Evolutionary conservation across 345 rosid genomes (phyloP), one percentile per base, ranked within the genome.

Genomic region (Microthlaspi erraticum): DNA sequence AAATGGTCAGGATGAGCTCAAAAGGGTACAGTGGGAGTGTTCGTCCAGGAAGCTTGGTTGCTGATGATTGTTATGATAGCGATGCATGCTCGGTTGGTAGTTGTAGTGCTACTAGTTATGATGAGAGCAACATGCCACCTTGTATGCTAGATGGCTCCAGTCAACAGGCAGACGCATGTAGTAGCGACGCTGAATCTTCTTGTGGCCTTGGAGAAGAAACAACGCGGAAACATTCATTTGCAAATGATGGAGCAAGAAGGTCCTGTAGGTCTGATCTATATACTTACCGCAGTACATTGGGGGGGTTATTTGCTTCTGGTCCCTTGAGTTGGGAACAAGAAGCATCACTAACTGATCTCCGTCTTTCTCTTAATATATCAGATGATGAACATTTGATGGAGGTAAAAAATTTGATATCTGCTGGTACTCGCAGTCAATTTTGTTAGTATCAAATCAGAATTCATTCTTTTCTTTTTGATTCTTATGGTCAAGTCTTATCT

Each of bases 291-390:
- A 72, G 73, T 68, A 88, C 87, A 2, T 66, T 89, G 70, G 85
- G 79, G 76, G 89, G 82, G 45, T 72, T 89, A 64, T 81, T 83
- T 73, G 92, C 93, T 38, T 91, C 88, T 23, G 96, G 97, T 56
- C 84, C 98, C 38, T 36, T 92, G 58, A 87, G 83, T 76, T 90
- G 96, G 98, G 98, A 92, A 69, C 87, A 90, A 78, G 96, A 92
- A 83, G 76, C 84, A 62, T 77, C 88, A 61, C 76, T 90, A 82
- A 89, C 88, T 31, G 88, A 90, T 86, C 91, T 92, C 20, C 88
- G 96, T 19, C 80, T 77, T 78, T 85, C 77, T 71, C 90, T 91
- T 72, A 81, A 91, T 77, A 87, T 91, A 80, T 89, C 96, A 57
- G 86, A 85, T 64, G 96, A 91, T 79, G 97, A 91, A 72, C 92